Percentiles rank a stretch among this genome's conserved stretches.
These are phyloP conservation scores for Sorghum bicolor DNA, from an alignment of 176 grass and related monocot species.

Conservation along the genomic window Sorghum_bicolor_NCBIv3 NC_012874.2:53799501-53800000, in stretches of 20 bases:
- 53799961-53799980: slow-evolving; percentile 81
- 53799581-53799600: slow-evolving; percentile 48
- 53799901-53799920: slow-evolving; percentile 35
- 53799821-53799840: slow-evolving; percentile 49
- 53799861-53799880: slow-evolving; percentile 76
- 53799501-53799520: background rate
- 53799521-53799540: background rate
- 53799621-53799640: slow-evolving; percentile 68
- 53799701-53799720: slow-evolving; percentile 57
- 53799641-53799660: slow-evolving; percentile 98
- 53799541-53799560: background rate
- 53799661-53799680: slow-evolving; percentile 97
- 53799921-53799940: slow-evolving; percentile 46
- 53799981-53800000: slow-evolving; percentile 50
- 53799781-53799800: slow-evolving; percentile 80
- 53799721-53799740: slow-evolving; percentile 69
- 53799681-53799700: slow-evolving; percentile 91
- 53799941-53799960: slow-evolving; percentile 85
- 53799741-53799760: slow-evolving; percentile 51
- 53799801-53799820: slow-evolving; percentile 74
- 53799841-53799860: slow-evolving; percentile 57
- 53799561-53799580: background rate
- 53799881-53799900: slow-evolving; percentile 57
- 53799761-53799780: slow-evolving; percentile 50
- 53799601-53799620: slow-evolving; percentile 86